Evolutionary conservation across 2,329 filamentous ascomycete species (phyloP).

Genomic region (Aspergillus neotritici): DNA sequence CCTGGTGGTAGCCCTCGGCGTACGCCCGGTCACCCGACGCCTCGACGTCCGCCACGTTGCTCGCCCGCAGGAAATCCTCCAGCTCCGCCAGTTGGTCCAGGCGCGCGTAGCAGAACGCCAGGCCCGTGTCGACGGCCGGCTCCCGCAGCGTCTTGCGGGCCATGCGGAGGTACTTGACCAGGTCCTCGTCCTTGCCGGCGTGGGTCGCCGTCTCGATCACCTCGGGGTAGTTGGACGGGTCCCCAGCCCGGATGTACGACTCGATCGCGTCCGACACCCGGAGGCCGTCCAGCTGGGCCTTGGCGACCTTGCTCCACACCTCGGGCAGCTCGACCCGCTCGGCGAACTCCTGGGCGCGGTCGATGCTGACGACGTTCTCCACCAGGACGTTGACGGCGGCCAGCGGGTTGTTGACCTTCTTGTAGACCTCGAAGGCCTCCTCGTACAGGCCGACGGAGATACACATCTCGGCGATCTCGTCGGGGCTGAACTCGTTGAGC

Average conservation of each 20-base stretch:
- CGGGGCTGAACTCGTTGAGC: conserved; percentile 79
- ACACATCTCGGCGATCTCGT: conserved; percentile 88
- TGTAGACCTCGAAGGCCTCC: conserved; percentile 97
- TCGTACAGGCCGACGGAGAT: conserved; percentile 93
- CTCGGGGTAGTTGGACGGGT: conserved; percentile 88
- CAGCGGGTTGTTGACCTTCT: conserved; percentile 87
- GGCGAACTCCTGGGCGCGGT: conserved; percentile 90
- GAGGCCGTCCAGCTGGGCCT: conserved; percentile 93
- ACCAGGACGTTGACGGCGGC: conserved; percentile 88
- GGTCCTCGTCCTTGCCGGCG: conserved; percentile 94
- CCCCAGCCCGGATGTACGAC: conserved; percentile 92
- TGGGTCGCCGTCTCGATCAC: conserved; percentile 94
- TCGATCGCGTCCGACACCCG: conserved; percentile 89
- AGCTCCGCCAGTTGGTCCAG: conserved; percentile 87
- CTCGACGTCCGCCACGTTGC: conserved; percentile 93
- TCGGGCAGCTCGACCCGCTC: conserved; percentile 90
- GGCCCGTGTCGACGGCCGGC: conserved; percentile 82
- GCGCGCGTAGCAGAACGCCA: conserved; percentile 90
- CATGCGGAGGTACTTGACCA: conserved; percentile 96
- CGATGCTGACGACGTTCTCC: conserved; percentile 95
- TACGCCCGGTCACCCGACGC: conserved; percentile 98
- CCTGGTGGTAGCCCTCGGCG: conserved; percentile 86
- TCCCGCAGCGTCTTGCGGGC: conserved; percentile 94
- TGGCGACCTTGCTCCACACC: conserved; percentile 97
- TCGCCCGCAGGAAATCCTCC: conserved; percentile 88